These are phyloP conservation scores for Colletotrichum euphorbiae DNA, from an alignment of 2,329 filamentous ascomycete species.

Conservation along the genomic window DNA sequence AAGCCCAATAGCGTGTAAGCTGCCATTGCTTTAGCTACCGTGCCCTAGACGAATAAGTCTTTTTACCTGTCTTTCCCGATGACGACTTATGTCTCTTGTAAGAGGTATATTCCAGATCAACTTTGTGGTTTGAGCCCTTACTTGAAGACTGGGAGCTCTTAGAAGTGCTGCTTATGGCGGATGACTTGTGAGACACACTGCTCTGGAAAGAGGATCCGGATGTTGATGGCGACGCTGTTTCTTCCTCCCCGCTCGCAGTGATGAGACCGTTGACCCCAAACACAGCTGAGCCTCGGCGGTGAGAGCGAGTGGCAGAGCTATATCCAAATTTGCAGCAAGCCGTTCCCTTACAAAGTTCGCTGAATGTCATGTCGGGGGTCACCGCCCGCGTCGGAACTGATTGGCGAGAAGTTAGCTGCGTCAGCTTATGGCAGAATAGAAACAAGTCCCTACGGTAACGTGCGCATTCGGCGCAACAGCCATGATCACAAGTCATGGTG, in stretches of 20 bases:
- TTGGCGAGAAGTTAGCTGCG: not conserved
- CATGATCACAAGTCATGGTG: constrained; percentile 61
- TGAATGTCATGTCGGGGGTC: constrained; percentile 52
- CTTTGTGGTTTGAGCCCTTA: constrained; percentile 43
- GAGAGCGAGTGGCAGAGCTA: constrained; percentile 45
- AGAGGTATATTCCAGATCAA: constrained; percentile 47
- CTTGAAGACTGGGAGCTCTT: constrained; percentile 32
- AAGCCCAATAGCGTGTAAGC: too few relatives aligned
- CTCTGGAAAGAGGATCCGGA: constrained; percentile 40
- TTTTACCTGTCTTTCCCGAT: constrained; percentile 24
- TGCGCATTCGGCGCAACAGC: constrained; percentile 63
- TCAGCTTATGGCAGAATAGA: not conserved
- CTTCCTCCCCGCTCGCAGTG: constrained; percentile 13
- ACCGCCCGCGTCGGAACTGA: constrained; percentile 49
- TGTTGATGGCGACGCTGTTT: constrained; percentile 1
- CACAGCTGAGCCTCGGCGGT: constrained; percentile 46
- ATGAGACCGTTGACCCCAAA: constrained; percentile 28
- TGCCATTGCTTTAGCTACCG: not conserved
- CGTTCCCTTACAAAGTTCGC: constrained; percentile 53
- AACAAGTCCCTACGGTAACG: constrained; percentile 53
- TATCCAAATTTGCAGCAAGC: constrained; percentile 52
- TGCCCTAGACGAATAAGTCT: constrained; percentile 15
- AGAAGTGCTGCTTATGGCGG: constrained; percentile 17
- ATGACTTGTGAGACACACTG: constrained; percentile 22
- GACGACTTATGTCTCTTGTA: constrained; percentile 38